Evolutionary conservation across 208 protist genomes (phyloP).

Genomic region (Trypanosoma grayi): DNA sequence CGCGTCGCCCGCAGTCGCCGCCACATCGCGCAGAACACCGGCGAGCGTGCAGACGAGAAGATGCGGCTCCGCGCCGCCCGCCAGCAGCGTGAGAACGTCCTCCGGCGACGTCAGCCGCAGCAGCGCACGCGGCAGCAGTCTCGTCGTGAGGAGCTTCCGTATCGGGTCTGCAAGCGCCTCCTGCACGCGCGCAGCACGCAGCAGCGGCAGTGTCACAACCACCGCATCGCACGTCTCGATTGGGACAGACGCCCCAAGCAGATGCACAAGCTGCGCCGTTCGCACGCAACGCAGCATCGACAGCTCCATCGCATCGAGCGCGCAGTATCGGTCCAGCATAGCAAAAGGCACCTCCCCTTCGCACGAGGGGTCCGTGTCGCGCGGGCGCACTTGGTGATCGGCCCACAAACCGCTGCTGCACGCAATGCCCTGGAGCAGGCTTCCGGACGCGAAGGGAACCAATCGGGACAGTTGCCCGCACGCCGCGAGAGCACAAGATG

Average conservation of each 20-base stretch:
- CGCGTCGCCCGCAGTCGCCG: conserved; percentile 1
- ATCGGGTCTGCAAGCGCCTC: conserved; percentile 30
- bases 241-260: conserved; percentile 38
- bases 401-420: conserved; percentile 39
- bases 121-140: conserved; percentile 42
- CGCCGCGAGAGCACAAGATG: conserved; percentile 37
- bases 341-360: conserved; percentile 20
- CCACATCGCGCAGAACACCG: conserved; percentile 50
- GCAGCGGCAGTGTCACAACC: conserved; percentile 34
- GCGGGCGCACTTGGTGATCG: conserved; percentile 28
- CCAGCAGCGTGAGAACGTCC: conserved; percentile 14
- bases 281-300: conserved; percentile 56
- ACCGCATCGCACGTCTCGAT: conserved; percentile 26
- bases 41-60: conserved; percentile 61
- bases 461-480: conserved; percentile 59
- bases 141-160: conserved; percentile 23
- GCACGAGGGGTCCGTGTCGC: neutral
- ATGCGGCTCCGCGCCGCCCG: conserved; percentile 14
- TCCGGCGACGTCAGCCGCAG: conserved; percentile 14
- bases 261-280: conserved; percentile 72
- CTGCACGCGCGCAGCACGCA: conserved; percentile 31
- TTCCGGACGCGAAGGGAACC: conserved; percentile 57
- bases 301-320: conserved; percentile 44
- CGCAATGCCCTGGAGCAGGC: conserved; percentile 39
- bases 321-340: conserved; percentile 63